Evolutionary conservation across 495 filamentous ascomycete species (phyloP).

Genomic region (Hypomontagnella submonticulosa): DNA sequence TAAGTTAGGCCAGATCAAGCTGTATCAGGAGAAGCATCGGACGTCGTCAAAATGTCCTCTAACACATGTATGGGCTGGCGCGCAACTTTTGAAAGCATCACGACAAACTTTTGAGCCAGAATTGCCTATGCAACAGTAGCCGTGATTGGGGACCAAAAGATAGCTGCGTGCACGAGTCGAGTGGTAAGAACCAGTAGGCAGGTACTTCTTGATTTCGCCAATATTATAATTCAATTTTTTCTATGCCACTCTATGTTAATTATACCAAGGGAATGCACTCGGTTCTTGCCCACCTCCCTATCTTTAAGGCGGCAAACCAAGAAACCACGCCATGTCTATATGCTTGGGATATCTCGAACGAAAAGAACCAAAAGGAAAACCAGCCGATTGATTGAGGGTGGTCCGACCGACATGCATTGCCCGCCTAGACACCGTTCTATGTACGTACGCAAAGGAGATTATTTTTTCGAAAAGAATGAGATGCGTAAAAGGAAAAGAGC

Average conservation of each 20-base stretch:
- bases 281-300: conserved; percentile 15
- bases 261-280: conserved; percentile 18
- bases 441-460: conserved; percentile 19
- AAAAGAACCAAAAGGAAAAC: conserved; percentile 40
- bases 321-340: conserved; percentile 29
- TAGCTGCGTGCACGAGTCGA: too few relatives aligned
- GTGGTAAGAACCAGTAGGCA: too few relatives aligned
- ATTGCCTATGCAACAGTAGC: too few relatives aligned
- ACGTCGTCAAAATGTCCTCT: too few relatives aligned
- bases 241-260: conserved; percentile 31
- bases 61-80: too few relatives aligned
- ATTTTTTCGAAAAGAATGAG: conserved; percentile 21
- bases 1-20: too few relatives aligned
- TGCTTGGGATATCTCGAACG: conserved; percentile 39
- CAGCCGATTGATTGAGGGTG: conserved; percentile 37
- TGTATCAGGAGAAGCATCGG: too few relatives aligned
- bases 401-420: conserved; percentile 28
- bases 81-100: too few relatives aligned
- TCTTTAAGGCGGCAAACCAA: conserved; percentile 24
- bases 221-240: conserved; percentile 40
- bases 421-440: conserved; percentile 26
- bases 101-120: too few relatives aligned
- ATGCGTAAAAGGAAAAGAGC: conserved; percentile 29
- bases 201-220: conserved; percentile 17
- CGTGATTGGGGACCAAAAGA: too few relatives aligned